Conservation (phyloP, 2,329 filamentous ascomycete species). For the Diaporthe citriasiana region DNA sequence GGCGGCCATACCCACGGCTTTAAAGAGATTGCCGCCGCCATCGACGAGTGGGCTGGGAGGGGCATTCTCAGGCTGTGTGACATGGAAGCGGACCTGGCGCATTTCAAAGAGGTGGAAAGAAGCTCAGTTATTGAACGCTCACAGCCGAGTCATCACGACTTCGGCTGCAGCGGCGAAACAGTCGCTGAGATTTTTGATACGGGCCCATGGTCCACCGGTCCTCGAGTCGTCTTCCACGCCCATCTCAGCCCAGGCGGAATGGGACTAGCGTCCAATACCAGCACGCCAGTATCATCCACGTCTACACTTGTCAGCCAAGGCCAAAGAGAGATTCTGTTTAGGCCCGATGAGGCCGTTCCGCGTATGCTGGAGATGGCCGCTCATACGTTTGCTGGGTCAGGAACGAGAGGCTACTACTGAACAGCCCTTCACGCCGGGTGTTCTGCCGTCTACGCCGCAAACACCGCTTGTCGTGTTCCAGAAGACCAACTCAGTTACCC, state of each 20-base stretch:
- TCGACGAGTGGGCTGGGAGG: slow-evolving; percentile 72
- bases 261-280: neutral
- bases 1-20: slow-evolving; percentile 75
- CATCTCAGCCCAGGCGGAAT: neutral
- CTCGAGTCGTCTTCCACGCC: slow-evolving; percentile 29
- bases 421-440: neutral
- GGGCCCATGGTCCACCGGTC: slow-evolving; percentile 33
- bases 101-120: slow-evolving; percentile 58
- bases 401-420: neutral
- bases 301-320: slow-evolving; percentile 33
- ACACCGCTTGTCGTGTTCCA: neutral
- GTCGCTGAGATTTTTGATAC: slow-evolving; percentile 12
- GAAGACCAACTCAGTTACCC: neutral
- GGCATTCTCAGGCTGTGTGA: slow-evolving; percentile 68
- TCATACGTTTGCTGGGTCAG: slow-evolving; percentile 34
- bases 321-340: slow-evolving; percentile 9
- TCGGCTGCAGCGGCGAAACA: slow-evolving; percentile 6
- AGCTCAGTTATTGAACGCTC: slow-evolving; percentile 18
- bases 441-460: neutral
- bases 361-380: slow-evolving; percentile 26
- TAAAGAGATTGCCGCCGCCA: slow-evolving; percentile 68
- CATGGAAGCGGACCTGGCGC: slow-evolving; percentile 73
- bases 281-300: slow-evolving; percentile 29
- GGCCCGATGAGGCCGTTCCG: slow-evolving; percentile 27
- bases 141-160: slow-evolving; percentile 23